Conservation (phyloP, 495 filamentous ascomycete genomes). For the Talaromyces liani region DNA sequence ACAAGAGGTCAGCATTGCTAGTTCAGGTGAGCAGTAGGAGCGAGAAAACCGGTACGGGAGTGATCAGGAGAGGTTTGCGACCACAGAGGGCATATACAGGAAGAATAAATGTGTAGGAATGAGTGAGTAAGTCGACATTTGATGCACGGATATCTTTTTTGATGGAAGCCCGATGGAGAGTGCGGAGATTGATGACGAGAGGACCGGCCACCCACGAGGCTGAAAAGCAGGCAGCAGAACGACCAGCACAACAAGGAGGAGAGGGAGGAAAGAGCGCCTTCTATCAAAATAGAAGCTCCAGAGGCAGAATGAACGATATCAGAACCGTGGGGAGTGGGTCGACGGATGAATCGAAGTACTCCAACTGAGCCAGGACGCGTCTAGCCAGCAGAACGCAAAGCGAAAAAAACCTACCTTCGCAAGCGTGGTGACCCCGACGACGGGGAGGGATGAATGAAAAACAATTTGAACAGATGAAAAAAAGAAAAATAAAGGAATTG, state of each 20-base stretch:
- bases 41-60: conserved; percentile 13
- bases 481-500: conserved; percentile 18
- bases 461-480: conserved; percentile 22
- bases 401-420: conserved; percentile 41
- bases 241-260: conserved; percentile 15
- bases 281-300: conserved; percentile 12
- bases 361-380: conserved; percentile 29
- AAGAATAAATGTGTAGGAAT: conserved; percentile 18
- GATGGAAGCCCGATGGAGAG: conserved; percentile 38
- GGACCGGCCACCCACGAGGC: conserved; percentile 11
- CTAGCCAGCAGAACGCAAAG: conserved; percentile 15
- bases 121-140: conserved; percentile 25
- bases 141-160: conserved; percentile 34
- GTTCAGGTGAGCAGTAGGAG: conserved; percentile 17
- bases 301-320: conserved; percentile 1
- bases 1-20: conserved; percentile 42
- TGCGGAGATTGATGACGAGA: conserved; percentile 22
- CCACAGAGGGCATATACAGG: conserved; percentile 18
- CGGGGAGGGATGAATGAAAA: conserved; percentile 19
- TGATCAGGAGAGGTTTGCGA: conserved; percentile 31
- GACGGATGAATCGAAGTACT: conserved; percentile 38
- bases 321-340: conserved; percentile 29
- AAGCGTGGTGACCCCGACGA: conserved; percentile 45
- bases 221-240: conserved; percentile 10
- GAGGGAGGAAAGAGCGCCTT: conserved; percentile 13